Evolutionary conservation across 768 basidiomycete genomes (phyloP), one percentile per base, ranked within the genome.

Genomic region (Mycena galopus): DNA sequence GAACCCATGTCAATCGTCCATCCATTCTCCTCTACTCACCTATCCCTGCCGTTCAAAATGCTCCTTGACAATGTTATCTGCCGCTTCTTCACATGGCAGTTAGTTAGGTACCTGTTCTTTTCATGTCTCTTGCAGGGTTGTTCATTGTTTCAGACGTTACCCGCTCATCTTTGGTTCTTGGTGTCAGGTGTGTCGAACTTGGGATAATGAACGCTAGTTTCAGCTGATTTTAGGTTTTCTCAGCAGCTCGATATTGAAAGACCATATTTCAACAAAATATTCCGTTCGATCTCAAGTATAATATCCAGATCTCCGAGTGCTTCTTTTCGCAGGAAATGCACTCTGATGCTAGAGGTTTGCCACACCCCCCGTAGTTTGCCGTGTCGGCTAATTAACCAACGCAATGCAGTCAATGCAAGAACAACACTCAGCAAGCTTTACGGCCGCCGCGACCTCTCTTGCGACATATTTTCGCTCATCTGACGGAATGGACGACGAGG

Each of bases 131-230:
- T 73, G 35, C 39, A 62, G 39, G 65, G 23, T 25, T 78, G 55
- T 35, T 71, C 56, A 65, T 25, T 37, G 39, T 62, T 73, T 50
- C 35, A 95, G 94, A 76, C 90, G 90, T 3, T 94, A 94, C 81
- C 94, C 94, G 25, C 84, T 94, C 44, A 88, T 94, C 67, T 95
- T 95, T 78, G 94, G 94, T 3, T 80, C 85, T 30, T 91, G 90
- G 90, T 84, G 86, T 77, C 86, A 86, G 84, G 93, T 92, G 83
- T 65, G 80, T 78, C 50, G 21, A 51, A 29, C 23, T 65, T 69
- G 55, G 56, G 59, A 42, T 33, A 21, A 32, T 63, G 57, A 69
- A 59, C 47, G 30, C 60, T 55, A 30, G 51, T 65, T 25, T 65
- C 47, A 42, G 32, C 60, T 68, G 44, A 50, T 39, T 62, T 30